A percentile compares a stretch with the other conserved stretches of the same genome.
phyloP scores from a whole-genome alignment of 2,329 filamentous ascomycete species.

The Botrytis porri region DNA sequence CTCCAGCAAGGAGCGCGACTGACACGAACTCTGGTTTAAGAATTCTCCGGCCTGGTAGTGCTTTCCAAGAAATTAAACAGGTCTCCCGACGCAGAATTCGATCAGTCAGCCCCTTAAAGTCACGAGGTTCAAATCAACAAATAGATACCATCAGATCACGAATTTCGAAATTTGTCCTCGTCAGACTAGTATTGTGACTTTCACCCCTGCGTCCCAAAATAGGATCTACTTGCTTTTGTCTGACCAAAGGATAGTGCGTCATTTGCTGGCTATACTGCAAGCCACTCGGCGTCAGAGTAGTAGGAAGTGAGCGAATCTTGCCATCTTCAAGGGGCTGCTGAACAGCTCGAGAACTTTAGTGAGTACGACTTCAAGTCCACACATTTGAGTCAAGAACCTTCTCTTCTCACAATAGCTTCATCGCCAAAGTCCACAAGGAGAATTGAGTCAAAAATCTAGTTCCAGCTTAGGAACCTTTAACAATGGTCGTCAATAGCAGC shows the following conservation, averaged over 20 bases:
- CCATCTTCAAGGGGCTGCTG: neutral
- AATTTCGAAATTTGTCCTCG: neutral
- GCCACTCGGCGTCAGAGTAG: neutral
- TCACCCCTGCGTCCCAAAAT: neutral
- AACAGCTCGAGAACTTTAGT: neutral
- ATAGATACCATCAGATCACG: neutral
- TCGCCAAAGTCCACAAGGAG: neutral
- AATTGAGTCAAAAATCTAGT: neutral
- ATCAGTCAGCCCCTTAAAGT: neutral
- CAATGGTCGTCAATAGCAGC: slow-evolving; percentile 5
- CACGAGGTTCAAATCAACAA: neutral
- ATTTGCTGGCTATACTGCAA: neutral
- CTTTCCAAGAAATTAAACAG: neutral
- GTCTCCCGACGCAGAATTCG: neutral
- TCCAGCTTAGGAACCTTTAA: neutral
- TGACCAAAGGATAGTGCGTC: neutral
- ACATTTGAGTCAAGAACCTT: neutral
- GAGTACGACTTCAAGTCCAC: neutral
- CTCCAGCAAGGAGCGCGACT: neutral
- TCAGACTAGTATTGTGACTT: neutral
- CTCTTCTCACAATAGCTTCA: neutral
- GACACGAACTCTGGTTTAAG: neutral
- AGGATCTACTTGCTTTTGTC: neutral
- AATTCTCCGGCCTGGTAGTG: neutral
- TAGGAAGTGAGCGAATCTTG: neutral